phyloP scores from a whole-genome alignment of 306 rosid genomes.

The Citrullus colocynthis region DNA sequence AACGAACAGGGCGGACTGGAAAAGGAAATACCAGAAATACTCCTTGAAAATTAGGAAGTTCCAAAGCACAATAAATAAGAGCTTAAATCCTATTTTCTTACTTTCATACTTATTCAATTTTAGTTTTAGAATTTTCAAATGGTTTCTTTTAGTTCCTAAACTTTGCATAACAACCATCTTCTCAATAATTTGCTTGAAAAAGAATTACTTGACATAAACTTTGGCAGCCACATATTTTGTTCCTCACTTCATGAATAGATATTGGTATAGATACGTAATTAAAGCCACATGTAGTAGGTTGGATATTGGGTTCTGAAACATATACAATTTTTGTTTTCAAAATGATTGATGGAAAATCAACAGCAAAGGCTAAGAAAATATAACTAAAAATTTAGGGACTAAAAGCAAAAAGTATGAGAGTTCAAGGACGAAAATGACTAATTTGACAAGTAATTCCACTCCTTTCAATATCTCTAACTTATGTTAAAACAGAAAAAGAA shows the following conservation, averaged over 20 bases:
- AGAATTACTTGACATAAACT: background rate
- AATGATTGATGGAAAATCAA: background rate
- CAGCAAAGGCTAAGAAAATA: background rate
- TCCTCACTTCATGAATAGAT: background rate
- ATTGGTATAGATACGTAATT: background rate
- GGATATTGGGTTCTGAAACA: background rate
- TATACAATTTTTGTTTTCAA: background rate
- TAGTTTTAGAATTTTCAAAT: background rate
- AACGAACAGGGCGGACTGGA: background rate
- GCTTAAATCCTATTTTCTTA: background rate
- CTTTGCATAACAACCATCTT: background rate
- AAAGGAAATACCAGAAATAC: background rate
- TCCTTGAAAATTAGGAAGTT: background rate
- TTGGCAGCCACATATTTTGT: background rate
- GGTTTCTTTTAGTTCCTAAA: background rate
- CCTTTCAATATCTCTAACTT: background rate
- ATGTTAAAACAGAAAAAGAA: background rate
- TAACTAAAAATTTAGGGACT: background rate
- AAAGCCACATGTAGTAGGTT: background rate
- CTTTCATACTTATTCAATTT: background rate
- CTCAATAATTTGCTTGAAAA: background rate
- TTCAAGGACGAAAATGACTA: background rate
- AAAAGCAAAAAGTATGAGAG: background rate
- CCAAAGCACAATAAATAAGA: background rate
- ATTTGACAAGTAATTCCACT: background rate